Evolutionary conservation across 148 eudicot genomes (phyloP), one percentile per base, ranked within the genome.

Genomic region (Salicornia ramosissima): DNA sequence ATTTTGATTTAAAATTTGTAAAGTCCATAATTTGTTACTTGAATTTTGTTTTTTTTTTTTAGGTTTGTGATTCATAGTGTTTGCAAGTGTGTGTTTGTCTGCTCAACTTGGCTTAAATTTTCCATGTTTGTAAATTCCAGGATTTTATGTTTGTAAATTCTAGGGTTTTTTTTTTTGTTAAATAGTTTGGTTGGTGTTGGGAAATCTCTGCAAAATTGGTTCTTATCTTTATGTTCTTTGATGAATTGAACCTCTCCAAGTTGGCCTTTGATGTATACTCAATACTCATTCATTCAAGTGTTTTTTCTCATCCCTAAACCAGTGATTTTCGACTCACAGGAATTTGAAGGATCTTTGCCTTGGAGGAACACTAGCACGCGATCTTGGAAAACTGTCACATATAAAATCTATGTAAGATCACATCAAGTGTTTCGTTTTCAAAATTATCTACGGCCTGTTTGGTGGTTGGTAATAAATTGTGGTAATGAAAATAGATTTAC

Each of bases 281-380:
- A 36, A 2, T 52, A 19, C 54, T 34, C 18, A 36, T 46, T 51
- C 71, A 22, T 34, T 24, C 10, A 61, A 21, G 26, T 33, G 21
- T 56, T 34, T 56, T 34, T 30, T 8, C 6, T 64, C 21, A 15
- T 56, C 21, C 21, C 2, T 56, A 19, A 24, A 25, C 22, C 10
- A n/a, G 18, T 52, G 34, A 47, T 53, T 16, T 64, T 12, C n/a
- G 22, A 52, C 60, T 33, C 62, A 54, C 84, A 86, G 90, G 73
- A 75, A 80, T 75, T 74, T 86, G 61, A 80, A 74, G 62, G 82
- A 83, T 67, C 82, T 83, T 33, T 79, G 87, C 75, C 87, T 86
- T 16, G 83, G 64, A 69, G 90, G 90, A 55, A 82, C 82, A 31
- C 54, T 86, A 53, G 82, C 82, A 45, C 79, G 87, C 34, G 86